Base-by-base conservation (phyloP, 2,329 filamentous ascomycete species). In the Didymosphaeria variabile region DNA sequence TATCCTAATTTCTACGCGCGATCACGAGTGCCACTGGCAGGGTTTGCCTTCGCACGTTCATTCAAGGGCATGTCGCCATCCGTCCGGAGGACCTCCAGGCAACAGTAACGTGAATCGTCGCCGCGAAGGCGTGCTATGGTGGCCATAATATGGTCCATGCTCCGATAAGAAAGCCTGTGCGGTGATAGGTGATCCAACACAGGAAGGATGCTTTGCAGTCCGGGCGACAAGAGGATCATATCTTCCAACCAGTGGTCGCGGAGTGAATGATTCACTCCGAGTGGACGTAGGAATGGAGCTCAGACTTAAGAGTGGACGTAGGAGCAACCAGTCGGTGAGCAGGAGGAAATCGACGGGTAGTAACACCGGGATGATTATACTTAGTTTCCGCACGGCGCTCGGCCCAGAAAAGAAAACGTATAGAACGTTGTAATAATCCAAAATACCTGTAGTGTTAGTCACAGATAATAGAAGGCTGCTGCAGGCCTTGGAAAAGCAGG, bases 131-230 rank as follows among this genome's bases (percentile, higher is more conserved):
- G 38, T 40, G 31, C 47, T 51, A n/a, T 32, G 23, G 38, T 40
- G 31, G 6, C 26, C 47, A 19, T 51, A 13, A 9, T 19, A 19
- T 21, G 31, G n/a, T 19, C 47, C 47, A 44, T 31, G 51, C 23
- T n/a, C 51, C 31, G 51, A 54, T 54, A 54, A 54, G 51, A 19
- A 29, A 44, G 32, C 6, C 13, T 19, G 50, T 21, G 34, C 50
- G 29, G 34, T 40, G 17, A 19, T 26, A 40, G n/a, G n/a, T 21
- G 15, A 31, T 31, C 38, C n/a, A 29, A 17, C 6, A 15, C 23
- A 17, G 5, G 51, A 54, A 54, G 34, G 32, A 38, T 44, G 51
- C 13, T 31, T 17, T 54, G 10, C 7, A 26, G 49, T 26, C 19
- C 32, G 32, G 38, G 49, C 32, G 51, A 36, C 7, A 36, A 36